Evolutionary conservation across 78 protist genomes (phyloP), one percentile per base, ranked within the genome.

Genomic region (Speleostelium caveatum): DNA sequence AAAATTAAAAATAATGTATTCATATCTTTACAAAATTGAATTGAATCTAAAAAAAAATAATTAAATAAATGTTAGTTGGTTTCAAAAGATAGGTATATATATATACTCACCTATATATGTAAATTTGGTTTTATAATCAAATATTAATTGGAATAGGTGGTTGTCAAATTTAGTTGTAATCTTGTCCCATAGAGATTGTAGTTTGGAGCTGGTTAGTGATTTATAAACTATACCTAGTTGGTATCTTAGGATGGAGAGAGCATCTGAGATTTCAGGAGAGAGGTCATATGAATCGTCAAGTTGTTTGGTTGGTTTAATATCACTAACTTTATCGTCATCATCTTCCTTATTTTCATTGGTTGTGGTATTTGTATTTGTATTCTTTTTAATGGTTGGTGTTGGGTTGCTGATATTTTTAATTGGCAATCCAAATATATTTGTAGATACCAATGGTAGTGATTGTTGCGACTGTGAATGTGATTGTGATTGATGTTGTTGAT

Each of bases 21-120:
- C 12, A 83, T 71, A 69, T 83, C 91, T 53, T 83, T 83, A 1
- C 71, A 56, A 61, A 83, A 60, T 45, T 69, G 77, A 16, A 56
- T 39, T 7, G 75, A 74, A 69, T 83, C 91, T 36, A 30, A 38
- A 26, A 63, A 45, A 32, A 62, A 33, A 32, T 58, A 32, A 32
- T 62, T 33, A 62, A 14, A 17, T 62, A 30, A 32, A 30, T 30
- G 3, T 30, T 32, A 32, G 21, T 62, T 4, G 5, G 21, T 30
- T 30, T 62, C 21, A 12, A 62, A 4, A 33, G 32, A 62, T 62
- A 17, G 36, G 39, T 30, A 30, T 32, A 33, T 62, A 17, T 32
- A 33, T 17, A 33, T 62, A 33, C 7, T 5, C 30, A 62, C 69
- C 69, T 6, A n/a, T 75, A 32, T 59, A 60, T 0, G 63, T 83